Percentiles rank a stretch among this genome's conserved stretches.
phyloP scores from a whole-genome alignment of 2,329 filamentous ascomycete genomes.

The Rosellinia necatrix region DNA sequence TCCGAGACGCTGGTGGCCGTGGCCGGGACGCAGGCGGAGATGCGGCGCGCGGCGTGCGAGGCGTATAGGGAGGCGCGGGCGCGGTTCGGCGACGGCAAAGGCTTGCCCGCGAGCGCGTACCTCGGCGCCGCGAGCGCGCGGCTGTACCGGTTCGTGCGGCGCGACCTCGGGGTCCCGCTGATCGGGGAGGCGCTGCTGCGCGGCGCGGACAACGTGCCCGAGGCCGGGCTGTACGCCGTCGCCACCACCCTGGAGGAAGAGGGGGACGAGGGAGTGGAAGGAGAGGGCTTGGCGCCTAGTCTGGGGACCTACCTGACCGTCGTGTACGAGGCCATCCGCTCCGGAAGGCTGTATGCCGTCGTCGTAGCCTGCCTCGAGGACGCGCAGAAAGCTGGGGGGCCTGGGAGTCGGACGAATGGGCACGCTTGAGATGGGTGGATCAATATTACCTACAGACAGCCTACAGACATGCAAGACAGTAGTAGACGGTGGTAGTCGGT shows the following conservation, averaged over 20 bases:
- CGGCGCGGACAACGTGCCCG: neutral
- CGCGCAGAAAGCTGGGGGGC: neutral
- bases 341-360: neutral
- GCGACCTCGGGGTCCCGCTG: neutral
- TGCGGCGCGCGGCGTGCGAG: neutral
- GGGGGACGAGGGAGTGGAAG: neutral
- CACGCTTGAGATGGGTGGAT: neutral
- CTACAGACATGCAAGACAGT: too few relatives aligned
- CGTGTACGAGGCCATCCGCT: slow-evolving; percentile 8
- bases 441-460: too few relatives aligned
- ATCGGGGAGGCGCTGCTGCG: neutral
- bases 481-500: too few relatives aligned
- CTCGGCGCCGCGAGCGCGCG: neutral
- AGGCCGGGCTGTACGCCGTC: neutral
- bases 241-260: too few relatives aligned
- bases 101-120: neutral
- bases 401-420: neutral
- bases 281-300: neutral
- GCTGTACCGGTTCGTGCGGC: neutral
- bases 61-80: neutral
- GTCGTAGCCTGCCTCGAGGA: neutral
- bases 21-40: neutral
- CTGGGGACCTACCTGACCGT: neutral
- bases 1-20: neutral
- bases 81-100: neutral